Conservation (phyloP, 768 basidiomycete species). For the Pleurotus tuoliensis region DNA sequence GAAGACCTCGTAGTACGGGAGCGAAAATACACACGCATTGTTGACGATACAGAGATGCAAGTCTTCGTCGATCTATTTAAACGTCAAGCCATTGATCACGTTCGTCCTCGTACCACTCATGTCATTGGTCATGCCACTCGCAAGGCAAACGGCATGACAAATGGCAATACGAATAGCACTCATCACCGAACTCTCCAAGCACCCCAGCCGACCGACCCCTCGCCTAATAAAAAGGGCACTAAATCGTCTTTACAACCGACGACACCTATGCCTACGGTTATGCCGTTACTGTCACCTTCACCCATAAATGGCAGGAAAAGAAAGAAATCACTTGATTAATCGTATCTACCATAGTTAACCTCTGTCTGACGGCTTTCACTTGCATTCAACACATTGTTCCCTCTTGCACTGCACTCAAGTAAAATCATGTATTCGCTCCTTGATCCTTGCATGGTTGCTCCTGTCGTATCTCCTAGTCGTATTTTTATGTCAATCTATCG, state of each 20-base stretch:
- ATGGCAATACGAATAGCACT: slow-evolving; percentile 4
- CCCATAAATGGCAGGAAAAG: slow-evolving; percentile 48
- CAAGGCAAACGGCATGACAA: neutral
- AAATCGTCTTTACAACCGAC: slow-evolving; percentile 10
- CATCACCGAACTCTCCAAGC: slow-evolving; percentile 1
- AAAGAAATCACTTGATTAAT: slow-evolving; percentile 42
- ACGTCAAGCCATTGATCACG: slow-evolving; percentile 40
- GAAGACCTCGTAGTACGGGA: slow-evolving; percentile 12
- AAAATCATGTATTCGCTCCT: slow-evolving; percentile 5
- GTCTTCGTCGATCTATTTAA: slow-evolving; percentile 64
- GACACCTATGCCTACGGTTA: neutral
- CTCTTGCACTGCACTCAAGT: neutral
- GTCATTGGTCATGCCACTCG: slow-evolving; percentile 4
- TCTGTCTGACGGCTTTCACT: neutral
- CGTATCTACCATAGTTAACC: neutral
- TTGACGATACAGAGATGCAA: slow-evolving; percentile 54
- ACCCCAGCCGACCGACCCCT: neutral
- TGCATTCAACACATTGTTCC: neutral
- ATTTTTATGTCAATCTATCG: neutral
- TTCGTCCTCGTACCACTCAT: slow-evolving; percentile 11
- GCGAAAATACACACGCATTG: slow-evolving; percentile 24
- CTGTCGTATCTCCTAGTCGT: neutral
- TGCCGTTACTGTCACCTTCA: slow-evolving; percentile 17
- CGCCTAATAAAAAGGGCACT: neutral
- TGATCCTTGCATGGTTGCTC: neutral